Evolutionary conservation across 2,329 filamentous ascomycete species (phyloP).

Genomic region (Diaporthe sp.): DNA sequence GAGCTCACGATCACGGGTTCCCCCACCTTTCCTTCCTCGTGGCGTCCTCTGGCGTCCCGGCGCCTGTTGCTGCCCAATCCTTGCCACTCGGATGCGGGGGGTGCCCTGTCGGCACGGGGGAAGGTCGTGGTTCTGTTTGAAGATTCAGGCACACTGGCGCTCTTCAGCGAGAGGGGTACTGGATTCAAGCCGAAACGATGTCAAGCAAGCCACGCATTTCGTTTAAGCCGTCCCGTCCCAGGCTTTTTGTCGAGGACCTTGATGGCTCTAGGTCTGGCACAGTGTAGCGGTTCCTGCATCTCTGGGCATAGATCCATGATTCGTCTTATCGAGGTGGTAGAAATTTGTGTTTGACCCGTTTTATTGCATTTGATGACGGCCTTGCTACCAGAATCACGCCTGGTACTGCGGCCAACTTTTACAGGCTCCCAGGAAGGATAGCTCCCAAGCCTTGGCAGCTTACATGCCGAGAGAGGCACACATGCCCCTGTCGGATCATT

Average conservation of each 20-base stretch:
- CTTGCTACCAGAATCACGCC: not conserved
- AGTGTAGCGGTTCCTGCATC: slow-evolving; percentile 20
- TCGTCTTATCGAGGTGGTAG: slow-evolving; percentile 42
- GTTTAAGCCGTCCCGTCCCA: slow-evolving; percentile 4
- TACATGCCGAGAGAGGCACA: not conserved
- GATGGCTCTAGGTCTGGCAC: slow-evolving; percentile 7
- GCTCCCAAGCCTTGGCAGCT: not conserved
- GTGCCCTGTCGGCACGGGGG: slow-evolving; percentile 2
- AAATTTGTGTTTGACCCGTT: slow-evolving; percentile 46
- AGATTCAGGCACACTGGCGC: not conserved
- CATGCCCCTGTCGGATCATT: not conserved
- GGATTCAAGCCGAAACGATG: slow-evolving; percentile 11
- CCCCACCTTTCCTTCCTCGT: slow-evolving; percentile 20
- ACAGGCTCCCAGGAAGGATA: not conserved
- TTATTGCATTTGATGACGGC: slow-evolving; percentile 2
- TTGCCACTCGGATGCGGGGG: slow-evolving; percentile 28
- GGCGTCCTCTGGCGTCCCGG: not conserved
- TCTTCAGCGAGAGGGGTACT: not conserved
- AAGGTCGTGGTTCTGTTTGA: slow-evolving; percentile 27
- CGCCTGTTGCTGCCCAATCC: slow-evolving; percentile 27
- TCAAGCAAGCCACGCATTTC: slow-evolving; percentile 31
- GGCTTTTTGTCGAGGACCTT: not conserved
- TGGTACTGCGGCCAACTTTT: not conserved
- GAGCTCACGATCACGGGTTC: slow-evolving; percentile 33
- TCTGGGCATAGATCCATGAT: slow-evolving; percentile 8